Evolutionary conservation across 2,329 filamentous ascomycete species (phyloP).

Genomic region (Lasiodiplodia hormozganensis): DNA sequence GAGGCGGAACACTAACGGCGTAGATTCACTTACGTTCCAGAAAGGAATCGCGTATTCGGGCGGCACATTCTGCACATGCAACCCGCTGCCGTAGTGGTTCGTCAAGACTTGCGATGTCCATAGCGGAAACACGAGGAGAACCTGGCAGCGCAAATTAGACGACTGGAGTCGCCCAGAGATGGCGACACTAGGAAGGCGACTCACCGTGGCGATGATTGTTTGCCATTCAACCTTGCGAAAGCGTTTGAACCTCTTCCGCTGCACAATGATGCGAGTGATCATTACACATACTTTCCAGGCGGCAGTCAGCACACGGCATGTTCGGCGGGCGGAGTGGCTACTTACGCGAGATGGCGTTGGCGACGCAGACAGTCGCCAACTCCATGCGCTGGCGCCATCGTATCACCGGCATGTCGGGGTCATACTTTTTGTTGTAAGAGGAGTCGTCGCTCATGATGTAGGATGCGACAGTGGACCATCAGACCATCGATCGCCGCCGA

Average conservation of each 20-base stretch:
- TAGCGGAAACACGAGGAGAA: conserved; percentile 20
- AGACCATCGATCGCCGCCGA: conserved; percentile 17
- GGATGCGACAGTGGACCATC: not conserved
- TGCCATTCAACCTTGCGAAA: conserved; percentile 26
- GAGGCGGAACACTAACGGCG: not conserved
- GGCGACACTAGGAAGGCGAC: not conserved
- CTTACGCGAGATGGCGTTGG: conserved; percentile 25
- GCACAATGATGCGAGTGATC: conserved; percentile 20
- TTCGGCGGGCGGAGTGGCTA: not conserved
- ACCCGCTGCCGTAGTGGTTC: conserved; percentile 26
- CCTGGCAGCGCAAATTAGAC: not conserved
- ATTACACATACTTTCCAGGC: conserved; percentile 14
- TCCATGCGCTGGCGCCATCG: conserved; percentile 28
- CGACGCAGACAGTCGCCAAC: conserved; percentile 24
- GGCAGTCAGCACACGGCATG: not conserved
- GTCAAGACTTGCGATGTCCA: conserved; percentile 25
- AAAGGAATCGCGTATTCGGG: conserved; percentile 10
- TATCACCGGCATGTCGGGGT: conserved; percentile 12
- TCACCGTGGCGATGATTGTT: conserved; percentile 15
- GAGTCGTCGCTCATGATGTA: conserved; percentile 25
- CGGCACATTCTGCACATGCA: conserved; percentile 24
- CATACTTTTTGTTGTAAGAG: conserved; percentile 24
- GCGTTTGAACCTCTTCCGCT: conserved; percentile 28
- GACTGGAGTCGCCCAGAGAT: not conserved
- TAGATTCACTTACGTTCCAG: conserved; percentile 16